phyloP scores from a whole-genome alignment of 345 rosid species.

The Salix koriyanagi region DNA sequence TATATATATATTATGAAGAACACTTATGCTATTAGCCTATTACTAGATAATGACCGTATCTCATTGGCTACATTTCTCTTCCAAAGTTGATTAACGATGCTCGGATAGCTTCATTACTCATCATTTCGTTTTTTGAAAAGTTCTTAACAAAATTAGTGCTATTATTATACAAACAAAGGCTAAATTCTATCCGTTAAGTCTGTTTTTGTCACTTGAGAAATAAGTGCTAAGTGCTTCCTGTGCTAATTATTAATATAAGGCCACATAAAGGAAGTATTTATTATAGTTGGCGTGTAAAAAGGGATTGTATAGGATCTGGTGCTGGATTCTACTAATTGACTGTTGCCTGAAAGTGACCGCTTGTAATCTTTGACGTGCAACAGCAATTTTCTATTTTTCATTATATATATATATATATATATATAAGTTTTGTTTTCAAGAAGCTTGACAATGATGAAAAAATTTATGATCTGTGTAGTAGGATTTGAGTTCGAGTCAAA shows the following conservation, averaged over 20 bases:
- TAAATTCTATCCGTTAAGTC: not conserved
- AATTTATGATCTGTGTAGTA: rapidly evolving
- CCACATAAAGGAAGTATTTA: not conserved
- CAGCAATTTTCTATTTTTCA: not conserved
- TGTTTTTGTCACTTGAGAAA: no score
- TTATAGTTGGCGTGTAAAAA: slow-evolving; percentile 7
- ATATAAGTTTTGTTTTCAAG: not conserved
- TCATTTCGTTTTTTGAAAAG: not conserved
- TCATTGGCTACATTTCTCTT: slow-evolving; percentile 10
- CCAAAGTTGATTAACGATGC: slow-evolving; percentile 14
- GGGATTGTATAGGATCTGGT: not conserved
- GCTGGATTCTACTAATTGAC: not conserved
- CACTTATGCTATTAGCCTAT: not conserved
- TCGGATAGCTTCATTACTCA: not conserved
- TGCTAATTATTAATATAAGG: not conserved
- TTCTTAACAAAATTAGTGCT: not conserved
- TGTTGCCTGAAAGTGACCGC: not conserved
- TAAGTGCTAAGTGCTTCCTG: not conserved
- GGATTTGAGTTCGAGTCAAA: no score
- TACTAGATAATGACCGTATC: not conserved
- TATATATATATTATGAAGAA: not conserved
- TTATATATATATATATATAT: not conserved
- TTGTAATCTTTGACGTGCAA: not conserved
- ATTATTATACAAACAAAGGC: not conserved
- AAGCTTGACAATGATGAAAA: rapidly evolving